These are phyloP conservation scores for Chaetoscypha palmicola DNA, from an alignment of 2,329 filamentous ascomycete species.

Conservation along the genomic window DNA sequence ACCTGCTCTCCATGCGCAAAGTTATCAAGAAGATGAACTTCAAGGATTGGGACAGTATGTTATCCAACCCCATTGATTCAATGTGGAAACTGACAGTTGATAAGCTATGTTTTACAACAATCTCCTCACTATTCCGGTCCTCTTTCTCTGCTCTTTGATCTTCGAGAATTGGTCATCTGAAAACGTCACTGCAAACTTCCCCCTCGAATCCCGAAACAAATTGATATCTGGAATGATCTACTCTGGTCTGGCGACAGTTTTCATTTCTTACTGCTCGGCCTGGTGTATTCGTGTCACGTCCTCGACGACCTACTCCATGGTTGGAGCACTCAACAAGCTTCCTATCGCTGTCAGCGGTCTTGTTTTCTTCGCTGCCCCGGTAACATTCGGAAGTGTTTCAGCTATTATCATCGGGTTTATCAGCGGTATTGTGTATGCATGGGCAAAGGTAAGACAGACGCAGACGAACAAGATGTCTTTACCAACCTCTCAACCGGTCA, in stretches of 20 bases:
- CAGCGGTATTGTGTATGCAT: conserved; percentile 83
- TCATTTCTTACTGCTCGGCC: conserved; percentile 98
- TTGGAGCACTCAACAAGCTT: conserved; percentile 95
- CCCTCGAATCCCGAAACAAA: conserved; percentile 66
- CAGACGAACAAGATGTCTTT: conserved; percentile 57
- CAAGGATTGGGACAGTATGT: conserved; percentile 98
- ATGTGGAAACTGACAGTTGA: conserved; percentile 27
- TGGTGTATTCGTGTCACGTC: conserved; percentile 98
- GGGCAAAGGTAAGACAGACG: conserved; percentile 78
- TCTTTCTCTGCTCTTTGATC: conserved; percentile 73
- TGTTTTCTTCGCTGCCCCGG: conserved; percentile 89
- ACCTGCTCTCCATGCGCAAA: conserved; percentile 91
- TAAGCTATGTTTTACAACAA: conserved; percentile 99
- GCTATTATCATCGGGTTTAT: conserved; percentile 89
- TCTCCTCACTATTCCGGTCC: conserved; percentile 87
- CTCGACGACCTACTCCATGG: conserved; percentile 98
- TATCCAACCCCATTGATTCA: background rate
- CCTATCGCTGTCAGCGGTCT: conserved; percentile 89
- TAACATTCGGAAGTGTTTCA: conserved; percentile 84
- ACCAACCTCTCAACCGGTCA: conserved; percentile 60
- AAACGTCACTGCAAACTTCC: conserved; percentile 87
- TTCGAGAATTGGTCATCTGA: conserved; percentile 85
- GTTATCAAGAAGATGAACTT: conserved; percentile 99
- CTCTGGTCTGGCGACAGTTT: conserved; percentile 86
- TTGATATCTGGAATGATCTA: conserved; percentile 87